Base-by-base conservation (phyloP, 352 stramenopile species). In the Phytophthora multivora region DNA sequence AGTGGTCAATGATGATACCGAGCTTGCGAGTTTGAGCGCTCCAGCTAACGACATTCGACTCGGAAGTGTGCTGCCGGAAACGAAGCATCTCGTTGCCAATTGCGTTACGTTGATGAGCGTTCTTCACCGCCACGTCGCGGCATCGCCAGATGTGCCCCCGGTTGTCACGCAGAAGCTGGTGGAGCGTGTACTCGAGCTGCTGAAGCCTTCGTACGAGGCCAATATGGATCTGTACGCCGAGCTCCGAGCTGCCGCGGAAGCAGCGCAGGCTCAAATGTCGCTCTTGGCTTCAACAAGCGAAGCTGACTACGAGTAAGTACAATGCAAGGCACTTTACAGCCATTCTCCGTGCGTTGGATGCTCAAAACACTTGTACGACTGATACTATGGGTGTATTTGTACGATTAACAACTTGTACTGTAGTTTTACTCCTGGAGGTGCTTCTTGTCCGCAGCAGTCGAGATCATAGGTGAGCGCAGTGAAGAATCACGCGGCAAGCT, bases 171-270 rank as follows among this genome's bases (percentile, higher is more conserved):
- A 88, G 25, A 91, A 83, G 55, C 69, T 91, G 12, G 67, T 85
- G 36, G 77, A 80, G 21, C 77, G 83, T 31, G 62, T 89, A n/a
- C 62, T 91, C 10, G 83, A 90, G 53, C 31, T 87, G 18, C 61
- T 91, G 2, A 73, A 78, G 19, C 83, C 83, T 5, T 66, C 50
- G 2, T 61, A 88, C 56, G 75, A 75, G 8, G 67, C 63, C 7
- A 91, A 91, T 47, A 71, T 87, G 70, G 83, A 90, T 57, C 63
- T 91, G 5, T 90, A 88, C 54, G 52, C 70, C 9, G 83, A 91
- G 51, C 63, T 91, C 18, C 45, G 59, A 41, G 39, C 59, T 35
- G 59, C 67, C 12, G 59, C 62, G 3, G 69, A 86, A 53, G 61
- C 59, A 33, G 63, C 68, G n/a, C 67, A 80, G 33, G 51, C 57